Percentiles rank a stretch among this genome's conserved stretches.
These are phyloP conservation scores for Aspergillus transmontanensis DNA, from an alignment of 2,329 filamentous ascomycete species.

Conservation along the genomic window DNA sequence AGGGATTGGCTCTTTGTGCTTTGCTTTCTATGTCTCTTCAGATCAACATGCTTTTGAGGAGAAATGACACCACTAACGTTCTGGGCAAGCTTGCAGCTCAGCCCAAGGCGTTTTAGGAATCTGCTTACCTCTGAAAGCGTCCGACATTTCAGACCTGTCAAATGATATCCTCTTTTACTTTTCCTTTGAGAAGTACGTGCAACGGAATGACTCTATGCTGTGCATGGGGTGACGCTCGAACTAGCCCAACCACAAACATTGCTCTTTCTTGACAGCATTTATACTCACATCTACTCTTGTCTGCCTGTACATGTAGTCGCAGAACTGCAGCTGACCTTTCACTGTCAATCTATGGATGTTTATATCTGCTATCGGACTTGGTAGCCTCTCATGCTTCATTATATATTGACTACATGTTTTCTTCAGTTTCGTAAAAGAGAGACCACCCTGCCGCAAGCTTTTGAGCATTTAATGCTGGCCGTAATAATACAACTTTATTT, in stretches of 20 bases:
- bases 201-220: background rate
- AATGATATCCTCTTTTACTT: constrained; percentile 19
- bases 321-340: background rate
- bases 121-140: background rate
- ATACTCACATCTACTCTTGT: background rate
- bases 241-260: background rate
- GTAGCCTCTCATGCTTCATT: background rate
- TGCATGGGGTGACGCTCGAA: background rate
- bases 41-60: background rate
- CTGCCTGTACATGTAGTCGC: constrained; percentile 2
- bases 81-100: background rate
- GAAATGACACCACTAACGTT: constrained; percentile 1
- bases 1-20: constrained; percentile 18
- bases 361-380: background rate
- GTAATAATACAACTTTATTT: background rate
- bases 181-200: background rate
- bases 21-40: constrained; percentile 4
- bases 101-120: background rate
- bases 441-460: background rate
- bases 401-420: background rate
- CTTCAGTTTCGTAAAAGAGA: background rate
- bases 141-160: background rate
- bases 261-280: background rate
- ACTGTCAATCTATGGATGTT: background rate
- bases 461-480: background rate